Percentiles rank a stretch among this genome's conserved stretches.
These are phyloP conservation scores for Lupinus albus DNA, from an alignment of 306 rosid genomes.

Conservation along the genomic window DNA sequence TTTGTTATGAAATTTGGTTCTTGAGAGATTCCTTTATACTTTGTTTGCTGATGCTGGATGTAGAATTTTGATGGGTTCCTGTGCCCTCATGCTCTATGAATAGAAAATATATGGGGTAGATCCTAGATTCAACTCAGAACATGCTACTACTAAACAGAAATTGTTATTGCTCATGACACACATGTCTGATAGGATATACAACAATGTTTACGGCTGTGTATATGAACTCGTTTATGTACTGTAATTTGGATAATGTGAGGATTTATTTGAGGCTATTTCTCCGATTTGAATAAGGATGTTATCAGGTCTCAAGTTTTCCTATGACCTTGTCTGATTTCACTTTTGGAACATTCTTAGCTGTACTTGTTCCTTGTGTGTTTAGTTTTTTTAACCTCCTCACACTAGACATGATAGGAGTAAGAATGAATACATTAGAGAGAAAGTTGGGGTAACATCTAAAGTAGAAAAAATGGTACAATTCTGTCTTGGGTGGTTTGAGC, in stretches of 20 bases:
- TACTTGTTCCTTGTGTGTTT: neutral
- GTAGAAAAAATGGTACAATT: no score
- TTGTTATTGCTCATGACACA: constrained; percentile 5
- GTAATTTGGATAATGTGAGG: constrained; percentile 20
- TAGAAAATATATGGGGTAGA: neutral
- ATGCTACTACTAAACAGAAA: neutral
- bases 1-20: constrained; percentile 6
- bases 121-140: constrained; percentile 10
- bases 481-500: no score
- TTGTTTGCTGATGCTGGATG: constrained; percentile 29
- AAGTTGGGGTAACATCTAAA: no score
- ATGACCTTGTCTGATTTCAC: constrained; percentile 18
- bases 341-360: constrained; percentile 1
- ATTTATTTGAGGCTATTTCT: neutral
- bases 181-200: constrained; percentile 6
- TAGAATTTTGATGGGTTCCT: constrained; percentile 10
- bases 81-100: neutral
- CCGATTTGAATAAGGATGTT: constrained; percentile 5
- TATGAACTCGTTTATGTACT: constrained; percentile 7
- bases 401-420: no score
- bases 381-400: no score
- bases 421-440: no score
- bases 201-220: neutral
- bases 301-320: neutral
- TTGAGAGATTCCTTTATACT: neutral